phyloP scores from a whole-genome alignment of 2,329 filamentous ascomycete species.

The Pseudocercospora macadamiae region DNA sequence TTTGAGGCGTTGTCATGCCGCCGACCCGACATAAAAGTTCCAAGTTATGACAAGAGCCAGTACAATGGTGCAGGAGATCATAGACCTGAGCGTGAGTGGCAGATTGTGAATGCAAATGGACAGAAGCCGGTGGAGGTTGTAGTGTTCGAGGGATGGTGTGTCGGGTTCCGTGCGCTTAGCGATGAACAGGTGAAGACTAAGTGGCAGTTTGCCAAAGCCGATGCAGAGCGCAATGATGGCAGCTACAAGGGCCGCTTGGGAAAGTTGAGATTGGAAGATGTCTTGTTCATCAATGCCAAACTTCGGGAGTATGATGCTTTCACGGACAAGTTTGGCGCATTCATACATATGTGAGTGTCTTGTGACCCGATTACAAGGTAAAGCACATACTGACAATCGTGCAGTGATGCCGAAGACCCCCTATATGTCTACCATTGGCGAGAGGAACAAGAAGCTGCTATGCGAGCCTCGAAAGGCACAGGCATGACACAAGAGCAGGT shows the following conservation, averaged over 20 bases:
- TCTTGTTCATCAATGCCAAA: conserved; percentile 62
- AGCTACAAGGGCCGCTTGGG: conserved; percentile 56
- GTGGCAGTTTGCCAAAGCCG: conserved; percentile 54
- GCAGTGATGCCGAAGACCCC: conserved; percentile 69
- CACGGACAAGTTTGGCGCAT: conserved; percentile 62
- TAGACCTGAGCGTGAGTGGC: conserved; percentile 64
- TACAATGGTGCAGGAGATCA: conserved; percentile 78
- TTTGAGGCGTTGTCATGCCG: conserved; percentile 62
- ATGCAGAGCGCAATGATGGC: conserved; percentile 45
- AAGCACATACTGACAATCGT: neutral
- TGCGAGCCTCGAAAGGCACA: conserved; percentile 67
- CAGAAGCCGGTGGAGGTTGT: conserved; percentile 61
- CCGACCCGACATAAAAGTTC: conserved; percentile 61
- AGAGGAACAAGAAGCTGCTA: conserved; percentile 73
- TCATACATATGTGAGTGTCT: conserved; percentile 64
- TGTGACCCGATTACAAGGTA: neutral
- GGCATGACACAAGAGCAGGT: conserved; percentile 87
- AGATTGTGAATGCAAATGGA: conserved; percentile 57
- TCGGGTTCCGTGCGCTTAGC: conserved; percentile 74
- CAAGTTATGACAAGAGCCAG: conserved; percentile 81
- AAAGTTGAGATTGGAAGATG: conserved; percentile 57
- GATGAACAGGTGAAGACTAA: conserved; percentile 58
- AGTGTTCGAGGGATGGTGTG: conserved; percentile 88
- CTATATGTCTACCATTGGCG: conserved; percentile 84
- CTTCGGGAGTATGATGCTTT: conserved; percentile 62